These are phyloP conservation scores for Aspergillus sp. DNA, from an alignment of 2,329 filamentous ascomycete species.

Conservation along the genomic window DNA sequence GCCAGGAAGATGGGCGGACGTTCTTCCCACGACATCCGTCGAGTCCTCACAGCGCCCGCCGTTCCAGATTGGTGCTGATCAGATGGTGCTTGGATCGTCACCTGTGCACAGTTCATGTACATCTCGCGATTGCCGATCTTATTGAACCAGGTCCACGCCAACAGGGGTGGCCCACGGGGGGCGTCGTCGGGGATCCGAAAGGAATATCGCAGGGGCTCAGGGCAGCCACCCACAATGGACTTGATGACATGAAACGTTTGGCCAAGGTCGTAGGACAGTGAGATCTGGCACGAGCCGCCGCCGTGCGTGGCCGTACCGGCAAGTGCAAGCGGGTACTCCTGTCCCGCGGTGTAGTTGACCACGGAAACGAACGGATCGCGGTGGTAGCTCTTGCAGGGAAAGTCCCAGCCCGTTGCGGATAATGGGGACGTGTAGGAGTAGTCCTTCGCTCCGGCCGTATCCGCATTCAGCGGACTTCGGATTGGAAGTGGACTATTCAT, in stretches of 20 bases:
- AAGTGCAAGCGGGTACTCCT: constrained; percentile 61
- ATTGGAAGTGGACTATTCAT: background rate
- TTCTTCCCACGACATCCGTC: background rate
- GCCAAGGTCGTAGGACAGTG: constrained; percentile 69
- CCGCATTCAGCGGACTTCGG: background rate
- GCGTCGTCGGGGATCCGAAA: constrained; percentile 66
- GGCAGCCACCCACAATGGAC: constrained; percentile 57
- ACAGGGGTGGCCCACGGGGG: constrained; percentile 57
- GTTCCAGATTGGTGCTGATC: background rate
- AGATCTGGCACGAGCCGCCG: constrained; percentile 73
- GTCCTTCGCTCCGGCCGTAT: background rate
- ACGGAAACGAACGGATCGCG: constrained; percentile 34
- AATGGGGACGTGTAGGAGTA: background rate
- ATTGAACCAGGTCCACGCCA: constrained; percentile 78
- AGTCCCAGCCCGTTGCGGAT: background rate
- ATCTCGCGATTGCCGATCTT: constrained; percentile 72
- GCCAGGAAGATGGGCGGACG: constrained; percentile 1
- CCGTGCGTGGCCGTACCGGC: constrained; percentile 60
- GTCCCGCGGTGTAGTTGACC: constrained; percentile 62
- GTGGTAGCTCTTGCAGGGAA: background rate
- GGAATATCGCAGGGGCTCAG: constrained; percentile 52
- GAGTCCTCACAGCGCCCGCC: background rate
- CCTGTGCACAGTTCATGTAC: constrained; percentile 79
- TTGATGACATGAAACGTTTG: constrained; percentile 66
- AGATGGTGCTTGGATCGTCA: constrained; percentile 52